phyloP scores from a whole-genome alignment of 2,329 filamentous ascomycete species.

The Aspergillus tubingensis region DNA sequence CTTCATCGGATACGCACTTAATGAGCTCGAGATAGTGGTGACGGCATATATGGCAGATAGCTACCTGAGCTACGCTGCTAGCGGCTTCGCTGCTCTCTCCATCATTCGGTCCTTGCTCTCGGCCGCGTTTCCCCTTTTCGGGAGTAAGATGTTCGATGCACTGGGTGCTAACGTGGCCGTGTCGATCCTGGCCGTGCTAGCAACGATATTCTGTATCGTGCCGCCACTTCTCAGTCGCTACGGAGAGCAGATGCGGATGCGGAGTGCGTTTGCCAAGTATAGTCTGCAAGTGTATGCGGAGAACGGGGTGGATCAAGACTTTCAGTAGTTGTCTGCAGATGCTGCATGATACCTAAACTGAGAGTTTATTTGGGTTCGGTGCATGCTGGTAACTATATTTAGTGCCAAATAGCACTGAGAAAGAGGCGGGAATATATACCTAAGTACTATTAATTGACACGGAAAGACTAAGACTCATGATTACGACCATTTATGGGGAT shows the following conservation, averaged over 20 bases:
- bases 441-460: too few relatives aligned
- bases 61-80: slow-evolving; percentile 47
- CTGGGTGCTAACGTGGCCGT: slow-evolving; percentile 42
- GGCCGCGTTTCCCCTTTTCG: slow-evolving; percentile 44
- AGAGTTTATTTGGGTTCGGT: too few relatives aligned
- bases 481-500: too few relatives aligned
- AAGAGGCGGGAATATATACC: too few relatives aligned
- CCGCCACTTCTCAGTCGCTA: background rate
- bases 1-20: slow-evolving; percentile 49
- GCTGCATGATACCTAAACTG: too few relatives aligned
- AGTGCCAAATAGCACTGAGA: too few relatives aligned
- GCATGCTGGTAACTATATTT: too few relatives aligned
- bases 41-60: slow-evolving; percentile 48
- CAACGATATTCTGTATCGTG: slow-evolving; percentile 14
- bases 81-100: slow-evolving; percentile 44
- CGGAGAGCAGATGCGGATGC: background rate
- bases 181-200: slow-evolving; percentile 42
- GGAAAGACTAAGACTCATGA: too few relatives aligned
- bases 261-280: background rate
- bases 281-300: background rate
- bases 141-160: slow-evolving; percentile 39
- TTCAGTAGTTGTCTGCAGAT: background rate
- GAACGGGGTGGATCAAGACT: background rate
- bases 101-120: slow-evolving; percentile 42
- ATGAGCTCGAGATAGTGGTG: slow-evolving; percentile 46